Base-by-base conservation (phyloP, 2,329 filamentous ascomycete genomes). In the Sporothrix humicola region DNA sequence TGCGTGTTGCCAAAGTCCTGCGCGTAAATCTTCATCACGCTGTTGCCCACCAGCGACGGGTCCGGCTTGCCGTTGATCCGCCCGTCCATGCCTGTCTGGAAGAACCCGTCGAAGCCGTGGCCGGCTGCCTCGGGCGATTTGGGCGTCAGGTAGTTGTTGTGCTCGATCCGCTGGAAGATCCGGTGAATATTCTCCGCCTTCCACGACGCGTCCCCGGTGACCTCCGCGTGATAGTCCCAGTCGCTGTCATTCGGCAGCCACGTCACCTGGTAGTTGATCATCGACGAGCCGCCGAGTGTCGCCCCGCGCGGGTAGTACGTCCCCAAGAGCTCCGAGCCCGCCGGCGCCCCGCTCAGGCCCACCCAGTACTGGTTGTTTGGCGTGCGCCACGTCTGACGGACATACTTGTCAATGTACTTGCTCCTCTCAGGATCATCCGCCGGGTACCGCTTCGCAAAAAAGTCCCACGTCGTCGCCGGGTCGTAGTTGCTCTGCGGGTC, bases 401-500 rank as follows among this genome's bases (percentile, higher is more conserved):
- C 54, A 10, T 58, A 58, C 23, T 58, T 26, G 20, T 58, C 54
- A 12, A 15, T 23, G 12, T 31, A 26, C 31, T 37, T 37, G 31
- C 31, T 5, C 31, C 31, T 2, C 31, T 37, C 4, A 0, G 54
- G 54, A 15, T 23, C 31, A 23, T 15, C 54, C 20, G 26, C 54
- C 20, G 54, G 54, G 54, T 87, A 88, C 78, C 89, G 87, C 73
- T 84, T 83, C 74, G 88, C 86, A 74, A 84, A 89, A 79, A 86
- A 88, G 79, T 88, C 85, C 87, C 87, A 89, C 68, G 82, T 81
- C 76, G 86, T 82, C n/a, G 82, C 82, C 17, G 82, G 80, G 74
- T 87, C 84, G 78, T 87, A 84, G 37, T 82, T 84, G 12, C 83
- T 83, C 69, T 83, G 82, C 31, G 83, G 82, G 59, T 82, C 82